Base-by-base conservation (phyloP, 2,329 filamentous ascomycete genomes). In the Ophidiomyces ophidiicola region DNA sequence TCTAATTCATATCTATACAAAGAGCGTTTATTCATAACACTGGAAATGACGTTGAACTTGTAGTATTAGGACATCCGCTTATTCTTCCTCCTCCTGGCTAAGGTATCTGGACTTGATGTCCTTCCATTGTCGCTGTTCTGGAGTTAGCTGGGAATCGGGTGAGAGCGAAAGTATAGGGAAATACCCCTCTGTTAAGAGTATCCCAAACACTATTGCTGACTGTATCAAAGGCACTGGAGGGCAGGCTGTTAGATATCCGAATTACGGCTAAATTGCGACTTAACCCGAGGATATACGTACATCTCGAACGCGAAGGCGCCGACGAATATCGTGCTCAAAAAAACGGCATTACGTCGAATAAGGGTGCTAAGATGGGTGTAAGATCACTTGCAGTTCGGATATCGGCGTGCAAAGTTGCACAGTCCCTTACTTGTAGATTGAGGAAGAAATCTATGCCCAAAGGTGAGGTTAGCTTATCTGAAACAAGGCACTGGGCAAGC, bases 31-130 rank as follows among this genome's bases (percentile, higher is more conserved):
- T 41, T 28, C 12, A n/a, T 19, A 15, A n/a, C 21, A 11, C 30
- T 11, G 12, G 14, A 26, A 32, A 28, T 32, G 5, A 11, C 18
- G 18, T 26, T 10, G 6, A 12, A 6, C 8, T 32, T 7, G 20
- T 14, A 19, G 17, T 14, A 6, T 35, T 7, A 6, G n/a, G 6
- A 14, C 17, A 30, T n/a, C 24, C 24, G 29, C 32, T 62, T 55
- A 29, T 26, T 36, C 38, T 17, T 78, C 78, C 48, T 82, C 78
- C 41, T 70, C 74, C 44, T 71, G 71, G 66, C 82, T 67, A 56
- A 93, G 64, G 66, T 94, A 98, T 66, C 74, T 80, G 64, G 79
- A 69, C 69, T 92, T 88, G 71, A 98, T 94, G 64, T 98, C 90
- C 76, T 94, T 94, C 90, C 90, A 96, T 92, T 94, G 88, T 58